Evolutionary conservation across 345 rosid genomes (phyloP).

Genomic region (Chamaenerion angustifolium): DNA sequence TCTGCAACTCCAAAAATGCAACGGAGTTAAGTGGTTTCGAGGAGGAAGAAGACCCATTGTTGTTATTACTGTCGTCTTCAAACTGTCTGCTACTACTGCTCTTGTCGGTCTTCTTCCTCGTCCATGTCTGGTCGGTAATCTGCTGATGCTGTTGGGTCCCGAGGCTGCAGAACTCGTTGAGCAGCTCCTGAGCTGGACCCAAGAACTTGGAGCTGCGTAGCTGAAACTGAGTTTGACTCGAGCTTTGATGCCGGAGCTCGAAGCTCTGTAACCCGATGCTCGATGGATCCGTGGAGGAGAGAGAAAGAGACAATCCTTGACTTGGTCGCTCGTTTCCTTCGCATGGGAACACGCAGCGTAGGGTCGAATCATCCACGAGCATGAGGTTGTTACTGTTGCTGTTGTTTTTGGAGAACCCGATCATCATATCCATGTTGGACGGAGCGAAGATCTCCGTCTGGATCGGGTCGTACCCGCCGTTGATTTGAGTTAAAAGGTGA

Average conservation of each 20-base stretch:
- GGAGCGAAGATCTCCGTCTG: constrained; percentile 51
- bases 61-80: constrained; percentile 33
- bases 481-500: constrained; percentile 6
- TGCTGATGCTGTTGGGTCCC: constrained; percentile 40
- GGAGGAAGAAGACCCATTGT: constrained; percentile 43
- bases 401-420: constrained; percentile 59
- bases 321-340: constrained; percentile 87
- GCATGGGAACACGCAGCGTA: constrained; percentile 59
- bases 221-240: constrained; percentile 29
- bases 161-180: constrained; percentile 87
- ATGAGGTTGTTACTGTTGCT: no score
- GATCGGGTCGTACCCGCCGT: constrained; percentile 22
- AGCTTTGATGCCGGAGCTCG: constrained; percentile 19
- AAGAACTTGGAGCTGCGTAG: constrained; percentile 54
- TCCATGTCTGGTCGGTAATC: constrained; percentile 4
- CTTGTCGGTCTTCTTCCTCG: constrained; percentile 31
- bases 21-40: constrained; percentile 59
- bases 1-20: constrained; percentile 80
- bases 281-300: constrained; percentile 69
- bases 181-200: constrained; percentile 64
- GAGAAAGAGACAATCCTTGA: constrained; percentile 95
- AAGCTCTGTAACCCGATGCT: constrained; percentile 71
- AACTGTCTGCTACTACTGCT: constrained; percentile 36
- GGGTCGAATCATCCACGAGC: constrained; percentile 44
- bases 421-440: constrained; percentile 67